Conservation (phyloP, 2,329 filamentous ascomycete species). For the Sclerotinia spermophila region DNA sequence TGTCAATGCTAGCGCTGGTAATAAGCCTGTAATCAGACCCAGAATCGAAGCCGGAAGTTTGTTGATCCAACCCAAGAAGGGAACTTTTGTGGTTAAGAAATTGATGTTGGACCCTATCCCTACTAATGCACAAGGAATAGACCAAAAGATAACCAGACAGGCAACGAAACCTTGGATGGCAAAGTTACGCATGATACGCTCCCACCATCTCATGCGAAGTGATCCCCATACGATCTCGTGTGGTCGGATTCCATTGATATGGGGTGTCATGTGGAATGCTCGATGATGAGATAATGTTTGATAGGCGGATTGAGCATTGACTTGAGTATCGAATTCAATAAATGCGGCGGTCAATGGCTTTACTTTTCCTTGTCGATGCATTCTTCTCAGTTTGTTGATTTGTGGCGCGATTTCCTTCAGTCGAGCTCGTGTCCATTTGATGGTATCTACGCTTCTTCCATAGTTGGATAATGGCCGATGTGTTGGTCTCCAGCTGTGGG, state of each 20-base stretch:
- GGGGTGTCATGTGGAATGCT: constrained; percentile 59
- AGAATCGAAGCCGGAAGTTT: constrained; percentile 51
- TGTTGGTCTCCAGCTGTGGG: constrained; percentile 33
- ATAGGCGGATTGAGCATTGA: constrained; percentile 60
- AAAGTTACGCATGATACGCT: constrained; percentile 53
- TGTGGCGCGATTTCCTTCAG: constrained; percentile 35
- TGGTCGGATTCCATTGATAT: constrained; percentile 59
- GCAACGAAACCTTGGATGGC: constrained; percentile 50
- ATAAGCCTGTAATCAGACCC: constrained; percentile 59
- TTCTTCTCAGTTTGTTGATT: constrained; percentile 36
- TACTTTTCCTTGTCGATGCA: constrained; percentile 46
- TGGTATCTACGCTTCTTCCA: constrained; percentile 39
- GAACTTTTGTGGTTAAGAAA: constrained; percentile 48
- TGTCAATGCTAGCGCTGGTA: constrained; percentile 58
- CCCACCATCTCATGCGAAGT: constrained; percentile 59
- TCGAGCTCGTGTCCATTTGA: constrained; percentile 38
- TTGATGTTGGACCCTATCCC: constrained; percentile 63
- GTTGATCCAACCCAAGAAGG: constrained; percentile 56
- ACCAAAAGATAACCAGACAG: constrained; percentile 63
- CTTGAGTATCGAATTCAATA: constrained; percentile 60
- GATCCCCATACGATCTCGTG: constrained; percentile 65
- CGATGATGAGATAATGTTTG: constrained; percentile 63
- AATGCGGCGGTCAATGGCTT: constrained; percentile 58
- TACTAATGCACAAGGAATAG: constrained; percentile 62
- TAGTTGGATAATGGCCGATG: constrained; percentile 40